phyloP scores from a whole-genome alignment of 768 basidiomycete species.

The Boletus bicolor region DNA sequence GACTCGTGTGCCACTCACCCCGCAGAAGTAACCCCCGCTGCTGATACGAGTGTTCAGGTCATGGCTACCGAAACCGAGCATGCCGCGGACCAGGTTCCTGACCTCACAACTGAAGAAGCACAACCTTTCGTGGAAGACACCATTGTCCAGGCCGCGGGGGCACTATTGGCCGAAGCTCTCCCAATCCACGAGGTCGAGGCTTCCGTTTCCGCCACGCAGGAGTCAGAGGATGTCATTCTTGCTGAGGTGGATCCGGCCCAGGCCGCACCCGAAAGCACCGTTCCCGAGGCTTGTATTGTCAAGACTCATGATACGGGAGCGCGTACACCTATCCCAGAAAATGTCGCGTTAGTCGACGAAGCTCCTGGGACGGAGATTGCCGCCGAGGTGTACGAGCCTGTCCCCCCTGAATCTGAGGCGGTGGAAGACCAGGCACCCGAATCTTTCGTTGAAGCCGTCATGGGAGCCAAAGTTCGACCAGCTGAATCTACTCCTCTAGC shows the following conservation, averaged over 20 bases:
- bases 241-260: slow-evolving; percentile 5
- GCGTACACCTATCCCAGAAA: background rate
- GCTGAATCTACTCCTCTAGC: background rate
- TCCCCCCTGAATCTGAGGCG: background rate
- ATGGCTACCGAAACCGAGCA: background rate
- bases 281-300: background rate
- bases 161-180: background rate
- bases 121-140: background rate
- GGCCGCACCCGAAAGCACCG: background rate
- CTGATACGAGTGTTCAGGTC: background rate
- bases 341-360: slow-evolving; percentile 3
- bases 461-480: background rate
- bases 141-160: background rate
- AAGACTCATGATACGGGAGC: background rate
- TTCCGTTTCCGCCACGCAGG: background rate
- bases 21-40: background rate
- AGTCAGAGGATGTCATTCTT: background rate
- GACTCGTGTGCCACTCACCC: background rate
- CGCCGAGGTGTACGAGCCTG: background rate
- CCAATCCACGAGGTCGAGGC: background rate
- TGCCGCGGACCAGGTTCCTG: slow-evolving; percentile 5
- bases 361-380: background rate
- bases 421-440: background rate
- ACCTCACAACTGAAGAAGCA: background rate
- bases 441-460: background rate